Evolutionary conservation across 805 yeast species (phyloP), one percentile per base, ranked within the genome.

Genomic region (Wickerhamiella lipophila): DNA sequence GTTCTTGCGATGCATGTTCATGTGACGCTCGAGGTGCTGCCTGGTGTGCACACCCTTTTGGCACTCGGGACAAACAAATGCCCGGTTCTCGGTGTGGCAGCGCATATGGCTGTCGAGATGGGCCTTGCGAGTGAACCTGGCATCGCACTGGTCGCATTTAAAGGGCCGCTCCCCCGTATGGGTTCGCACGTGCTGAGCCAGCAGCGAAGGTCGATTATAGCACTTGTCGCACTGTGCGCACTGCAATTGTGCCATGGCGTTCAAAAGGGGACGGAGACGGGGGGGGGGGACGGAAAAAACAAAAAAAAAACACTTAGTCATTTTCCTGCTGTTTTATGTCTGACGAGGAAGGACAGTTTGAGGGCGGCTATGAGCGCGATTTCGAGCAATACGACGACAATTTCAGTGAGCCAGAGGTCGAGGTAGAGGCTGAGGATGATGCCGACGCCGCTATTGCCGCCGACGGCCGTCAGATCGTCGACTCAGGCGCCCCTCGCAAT

Each of bases 11-110:
- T 92, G 97, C 1, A 94, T 81, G 34, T 75, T 72, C 64, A 81
- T 86, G 62, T 92, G 98, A 47, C 95, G 72, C 53, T 73, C 76
- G 50, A 86, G 68, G 59, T 88, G 96, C 65, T 92, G 97, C 46
- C 62, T 63, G 0, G 95, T 74, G 47, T 79, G 80, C 46, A 83
- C 81, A 2, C 95, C 95, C 63, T 86, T 87, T 1, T 80, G 79
- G 61, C 98, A 92, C 1, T 71, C 61, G 0, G 77, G 63, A 59
- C 97, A 88, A 38, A 71, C 74, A 59, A 73, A 78, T 0, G 95
- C 95, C 57, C 82, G 83, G 3, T 71, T 74, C 1, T 68, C 70
- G 2, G 69, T 53, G 19, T 88, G 96, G 16, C 85, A 76, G 21
- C 81, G 62, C 47, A 68, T 53, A 61, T 92, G 98, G 23, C 85